Evolutionary conservation across 2,329 filamentous ascomycete genomes (phyloP), one percentile per base, ranked within the genome.

Genomic region (Fusarium brevicatenulatum): DNA sequence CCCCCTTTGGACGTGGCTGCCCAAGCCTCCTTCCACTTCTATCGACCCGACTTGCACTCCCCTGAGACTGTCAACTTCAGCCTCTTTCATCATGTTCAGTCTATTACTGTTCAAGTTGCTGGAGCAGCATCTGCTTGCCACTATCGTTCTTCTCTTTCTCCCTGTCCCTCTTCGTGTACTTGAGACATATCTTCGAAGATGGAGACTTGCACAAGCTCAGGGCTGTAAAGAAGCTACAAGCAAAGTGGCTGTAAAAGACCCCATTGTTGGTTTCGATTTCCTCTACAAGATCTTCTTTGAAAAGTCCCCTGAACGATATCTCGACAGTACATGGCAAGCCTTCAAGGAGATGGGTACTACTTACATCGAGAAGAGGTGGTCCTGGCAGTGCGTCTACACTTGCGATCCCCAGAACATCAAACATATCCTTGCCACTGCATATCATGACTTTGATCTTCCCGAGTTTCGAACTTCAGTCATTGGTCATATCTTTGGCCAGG

Each of bases 391-490:
- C 8, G 78, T 81, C 13, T 81, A 81, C 47, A 82, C 81, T 2
- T 80, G 81, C 44, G 88, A 90, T 30, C 82, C 84, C 2, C 83
- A 83, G 18, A 91, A 90, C 70, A 81, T 90, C 56, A 87, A 89
- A 71, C 84, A 88, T 2, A 82, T 90, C 6, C 82, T 91, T 4
- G 85, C 87, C 2, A 83, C 83, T 1, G 84, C 86, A 25, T 89
- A 88, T 67, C 77, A 82, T 4, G 86, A 90, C 63, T 91, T 86
- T 66, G 77, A 80, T 37, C 82, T 83, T 32, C 84, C 80, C 15
- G 75, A 74, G 39, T 72, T 82, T 67, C 79, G 85, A 21, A 77
- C 80, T 4, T 72, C 79, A 7, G 81, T 81, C 32, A 83, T 86
- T 63, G 65, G 74, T 5, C 80, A 81, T 21, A 73, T 87, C 2